Conservation (phyloP, 805 yeast species). For the Saturnispora serradocipensis region DNA sequence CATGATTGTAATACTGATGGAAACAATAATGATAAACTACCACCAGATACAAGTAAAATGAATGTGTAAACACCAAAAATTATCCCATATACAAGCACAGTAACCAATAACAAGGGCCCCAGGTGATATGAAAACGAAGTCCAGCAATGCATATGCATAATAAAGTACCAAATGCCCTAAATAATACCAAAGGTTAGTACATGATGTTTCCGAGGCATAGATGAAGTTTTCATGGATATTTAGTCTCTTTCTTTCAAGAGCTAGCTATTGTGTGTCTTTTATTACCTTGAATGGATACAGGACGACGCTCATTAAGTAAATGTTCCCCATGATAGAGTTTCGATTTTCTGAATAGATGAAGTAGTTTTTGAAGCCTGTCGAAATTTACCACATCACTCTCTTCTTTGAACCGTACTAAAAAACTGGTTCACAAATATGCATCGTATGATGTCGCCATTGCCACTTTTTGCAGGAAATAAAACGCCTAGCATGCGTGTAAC, state of each 20-base stretch:
- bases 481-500: slow-evolving; percentile 7
- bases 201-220: not conserved
- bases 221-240: not conserved
- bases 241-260: not conserved
- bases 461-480: slow-evolving; percentile 10
- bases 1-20: slow-evolving; percentile 26
- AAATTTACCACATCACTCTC: not conserved
- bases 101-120: slow-evolving; percentile 16
- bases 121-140: slow-evolving; percentile 17
- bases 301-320: slow-evolving; percentile 4
- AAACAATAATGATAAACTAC: slow-evolving; percentile 16
- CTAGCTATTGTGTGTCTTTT: not conserved
- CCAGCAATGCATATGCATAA: slow-evolving; percentile 21
- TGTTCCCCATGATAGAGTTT: not conserved
- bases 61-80: slow-evolving; percentile 13
- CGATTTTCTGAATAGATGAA: not conserved
- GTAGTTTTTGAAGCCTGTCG: not conserved
- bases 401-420: not conserved
- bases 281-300: slow-evolving; percentile 7
- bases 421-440: slow-evolving; percentile 8
- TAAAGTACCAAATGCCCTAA: slow-evolving; percentile 24
- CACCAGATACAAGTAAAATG: slow-evolving; percentile 19
- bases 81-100: slow-evolving; percentile 14
- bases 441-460: slow-evolving; percentile 15
- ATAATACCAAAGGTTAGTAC: not conserved